These are phyloP conservation scores for Lophiotrema nucula DNA, from an alignment of 495 filamentous ascomycete genomes.

Conservation along the genomic window DNA sequence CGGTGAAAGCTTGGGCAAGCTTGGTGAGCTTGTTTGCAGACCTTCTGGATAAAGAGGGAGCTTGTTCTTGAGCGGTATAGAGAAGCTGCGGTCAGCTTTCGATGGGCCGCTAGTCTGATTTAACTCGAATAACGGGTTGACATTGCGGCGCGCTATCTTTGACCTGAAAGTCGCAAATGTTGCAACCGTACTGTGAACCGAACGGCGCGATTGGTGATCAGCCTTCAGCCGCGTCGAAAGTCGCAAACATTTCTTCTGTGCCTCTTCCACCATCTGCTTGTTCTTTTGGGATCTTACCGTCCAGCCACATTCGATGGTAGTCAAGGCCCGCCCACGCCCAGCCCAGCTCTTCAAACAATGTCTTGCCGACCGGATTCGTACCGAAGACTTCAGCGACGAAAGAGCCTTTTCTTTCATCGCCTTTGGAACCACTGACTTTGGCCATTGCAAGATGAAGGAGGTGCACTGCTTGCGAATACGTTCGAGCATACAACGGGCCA, in stretches of 20 bases:
- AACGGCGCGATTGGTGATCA: too few relatives aligned
- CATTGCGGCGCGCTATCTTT: too few relatives aligned
- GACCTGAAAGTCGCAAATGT: too few relatives aligned
- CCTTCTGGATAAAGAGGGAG: too few relatives aligned
- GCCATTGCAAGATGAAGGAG: conserved; percentile 24
- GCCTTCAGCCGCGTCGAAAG: conserved; percentile 27
- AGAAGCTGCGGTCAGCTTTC: too few relatives aligned
- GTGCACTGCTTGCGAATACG: conserved; percentile 1
- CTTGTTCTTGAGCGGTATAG: too few relatives aligned
- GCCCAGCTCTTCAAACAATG: conserved; percentile 27
- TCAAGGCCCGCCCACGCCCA: conserved; percentile 20
- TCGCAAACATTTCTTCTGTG: conserved; percentile 22
- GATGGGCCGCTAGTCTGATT: too few relatives aligned
- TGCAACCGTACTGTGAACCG: too few relatives aligned
- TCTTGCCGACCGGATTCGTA: conserved; percentile 8
- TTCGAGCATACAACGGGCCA: conserved; percentile 29
- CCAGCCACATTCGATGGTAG: conserved; percentile 33
- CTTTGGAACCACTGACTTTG: not conserved
- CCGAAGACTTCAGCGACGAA: conserved; percentile 27
- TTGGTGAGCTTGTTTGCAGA: too few relatives aligned
- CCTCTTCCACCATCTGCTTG: conserved; percentile 24
- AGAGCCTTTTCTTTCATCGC: conserved; percentile 9
- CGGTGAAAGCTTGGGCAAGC: too few relatives aligned
- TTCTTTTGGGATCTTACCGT: conserved; percentile 20
- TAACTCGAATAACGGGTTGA: too few relatives aligned